Evolutionary conservation across 2,329 filamentous ascomycete genomes (phyloP).

Genomic region (Fusarium keratoplasticum): DNA sequence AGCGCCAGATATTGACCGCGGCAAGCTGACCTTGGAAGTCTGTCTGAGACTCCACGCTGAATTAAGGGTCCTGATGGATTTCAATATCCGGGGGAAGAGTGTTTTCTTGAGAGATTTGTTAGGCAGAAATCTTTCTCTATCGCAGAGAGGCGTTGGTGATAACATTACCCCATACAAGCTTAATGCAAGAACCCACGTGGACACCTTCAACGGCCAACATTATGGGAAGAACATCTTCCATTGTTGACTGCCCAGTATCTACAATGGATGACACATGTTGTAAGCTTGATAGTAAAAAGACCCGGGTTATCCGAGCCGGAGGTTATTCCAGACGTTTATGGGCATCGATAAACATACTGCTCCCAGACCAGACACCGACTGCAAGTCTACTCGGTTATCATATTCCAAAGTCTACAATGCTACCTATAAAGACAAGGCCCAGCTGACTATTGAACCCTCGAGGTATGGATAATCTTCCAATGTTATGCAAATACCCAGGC

Average conservation of each 20-base stretch:
- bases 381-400: conserved; percentile 19
- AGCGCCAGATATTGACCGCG: not conserved
- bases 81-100: not conserved
- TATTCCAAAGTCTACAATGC: conserved; percentile 29
- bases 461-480: conserved; percentile 13
- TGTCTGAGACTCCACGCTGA: not conserved
- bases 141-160: not conserved
- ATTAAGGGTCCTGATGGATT: not conserved
- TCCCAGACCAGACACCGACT: not conserved
- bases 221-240: not conserved
- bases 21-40: not conserved
- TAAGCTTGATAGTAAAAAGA: not conserved
- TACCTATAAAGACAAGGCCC: conserved; percentile 16
- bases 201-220: not conserved
- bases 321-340: not conserved
- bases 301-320: not conserved
- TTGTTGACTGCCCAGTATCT: not conserved
- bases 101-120: not conserved
- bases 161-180: not conserved
- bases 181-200: not conserved
- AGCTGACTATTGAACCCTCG: conserved; percentile 13
- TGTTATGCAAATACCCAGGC: conserved; percentile 27
- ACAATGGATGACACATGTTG: not conserved
- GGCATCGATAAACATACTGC: not conserved
- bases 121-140: not conserved